Evolutionary conservation across 257 asterid genomes (phyloP).

Genomic region (Penstemon barbatus): DNA sequence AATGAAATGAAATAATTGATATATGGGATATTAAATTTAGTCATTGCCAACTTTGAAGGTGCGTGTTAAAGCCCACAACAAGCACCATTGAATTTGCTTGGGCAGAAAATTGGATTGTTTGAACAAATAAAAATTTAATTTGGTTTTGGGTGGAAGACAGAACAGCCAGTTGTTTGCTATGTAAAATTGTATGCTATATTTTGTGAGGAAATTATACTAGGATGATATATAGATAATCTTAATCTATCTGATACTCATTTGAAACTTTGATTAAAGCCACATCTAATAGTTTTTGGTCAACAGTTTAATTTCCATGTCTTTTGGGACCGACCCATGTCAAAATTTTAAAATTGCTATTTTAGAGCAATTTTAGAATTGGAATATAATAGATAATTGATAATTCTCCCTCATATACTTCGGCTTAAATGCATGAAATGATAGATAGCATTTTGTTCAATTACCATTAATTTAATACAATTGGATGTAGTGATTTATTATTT

Average conservation of each 20-base stretch:
- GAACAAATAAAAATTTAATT: too few species aligned
- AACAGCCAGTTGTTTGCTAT: conserved; percentile 12
- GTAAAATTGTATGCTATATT: not conserved
- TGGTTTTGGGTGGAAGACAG: conserved; percentile 28
- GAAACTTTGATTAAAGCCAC: conserved; percentile 43
- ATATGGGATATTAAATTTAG: conserved; percentile 36
- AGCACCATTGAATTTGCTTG: conserved; percentile 34
- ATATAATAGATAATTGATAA: too few species aligned
- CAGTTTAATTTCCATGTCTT: conserved; percentile 1
- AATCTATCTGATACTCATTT: conserved; percentile 35
- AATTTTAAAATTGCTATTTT: not conserved
- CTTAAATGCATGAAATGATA: too few species aligned
- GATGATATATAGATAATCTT: conserved; percentile 25
- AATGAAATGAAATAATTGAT: not conserved
- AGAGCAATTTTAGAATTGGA: too few species aligned
- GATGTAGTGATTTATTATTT: too few species aligned
- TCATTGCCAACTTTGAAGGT: conserved; percentile 39
- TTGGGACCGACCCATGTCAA: conserved; percentile 21
- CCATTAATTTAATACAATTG: too few species aligned
- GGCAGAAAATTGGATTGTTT: not conserved
- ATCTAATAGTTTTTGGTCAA: not conserved
- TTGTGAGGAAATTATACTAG: conserved; percentile 11
- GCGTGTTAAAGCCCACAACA: conserved; percentile 21
- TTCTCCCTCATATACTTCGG: too few species aligned
- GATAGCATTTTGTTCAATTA: too few species aligned